Evolutionary conservation across 2,329 filamentous ascomycete genomes (phyloP).

Genomic region (Kalaharituber pfeilii): DNA sequence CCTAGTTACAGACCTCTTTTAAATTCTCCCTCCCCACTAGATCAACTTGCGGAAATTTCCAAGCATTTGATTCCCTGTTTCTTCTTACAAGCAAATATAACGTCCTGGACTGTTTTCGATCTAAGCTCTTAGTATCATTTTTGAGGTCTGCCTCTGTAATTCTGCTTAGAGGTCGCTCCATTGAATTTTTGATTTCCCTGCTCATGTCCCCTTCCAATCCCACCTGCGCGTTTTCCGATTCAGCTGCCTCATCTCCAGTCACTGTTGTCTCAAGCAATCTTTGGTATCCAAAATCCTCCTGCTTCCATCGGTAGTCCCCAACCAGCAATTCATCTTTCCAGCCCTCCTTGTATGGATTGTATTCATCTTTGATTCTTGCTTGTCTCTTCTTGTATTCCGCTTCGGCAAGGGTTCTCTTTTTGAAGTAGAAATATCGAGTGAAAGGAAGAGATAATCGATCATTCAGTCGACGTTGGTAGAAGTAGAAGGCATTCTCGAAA

Average conservation of each 20-base stretch:
- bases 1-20: constrained; percentile 50
- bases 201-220: constrained; percentile 23
- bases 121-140: constrained; percentile 54
- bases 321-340: constrained; percentile 88
- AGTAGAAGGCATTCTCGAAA: constrained; percentile 85
- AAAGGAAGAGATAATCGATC: constrained; percentile 81
- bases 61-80: constrained; percentile 38
- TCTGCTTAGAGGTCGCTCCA: constrained; percentile 53
- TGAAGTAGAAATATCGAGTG: constrained; percentile 85
- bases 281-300: constrained; percentile 44
- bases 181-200: constrained; percentile 42
- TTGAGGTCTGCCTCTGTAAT: constrained; percentile 60
- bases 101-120: constrained; percentile 61
- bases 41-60: constrained; percentile 64
- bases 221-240: constrained; percentile 24
- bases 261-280: constrained; percentile 27
- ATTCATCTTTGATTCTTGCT: not conserved
- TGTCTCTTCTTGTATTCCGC: constrained; percentile 37
- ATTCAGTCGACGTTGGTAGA: constrained; percentile 94
- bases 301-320: constrained; percentile 48
- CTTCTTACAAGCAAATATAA: constrained; percentile 74
- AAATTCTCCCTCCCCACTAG: constrained; percentile 57
- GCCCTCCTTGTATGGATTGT: constrained; percentile 33
- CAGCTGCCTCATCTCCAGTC: constrained; percentile 27
- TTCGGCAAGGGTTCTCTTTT: constrained; percentile 66